Percentiles rank a stretch among this genome's conserved stretches.
phyloP scores from a whole-genome alignment of 2,329 filamentous ascomycete species.

The Aspergillus glaucus region DNA sequence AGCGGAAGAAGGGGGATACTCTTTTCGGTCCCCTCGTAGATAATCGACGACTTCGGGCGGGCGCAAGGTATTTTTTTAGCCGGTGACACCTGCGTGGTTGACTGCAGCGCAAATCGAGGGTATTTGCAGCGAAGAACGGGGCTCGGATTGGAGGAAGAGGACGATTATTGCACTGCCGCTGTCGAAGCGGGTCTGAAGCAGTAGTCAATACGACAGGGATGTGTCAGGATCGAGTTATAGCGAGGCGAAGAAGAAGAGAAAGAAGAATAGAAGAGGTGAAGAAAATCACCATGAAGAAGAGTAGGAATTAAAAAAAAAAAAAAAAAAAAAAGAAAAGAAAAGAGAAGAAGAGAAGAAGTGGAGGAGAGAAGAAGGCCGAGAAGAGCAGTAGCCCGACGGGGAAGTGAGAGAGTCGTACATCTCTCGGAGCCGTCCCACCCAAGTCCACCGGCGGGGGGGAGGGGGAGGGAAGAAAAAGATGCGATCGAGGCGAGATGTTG shows the following conservation, averaged over 20 bases:
- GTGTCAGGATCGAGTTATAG: background rate
- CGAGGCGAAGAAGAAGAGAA: conserved; percentile 1
- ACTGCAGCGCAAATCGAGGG: background rate
- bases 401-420: background rate
- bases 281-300: background rate
- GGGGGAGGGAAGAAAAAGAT: background rate
- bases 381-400: background rate
- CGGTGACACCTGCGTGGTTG: background rate
- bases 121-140: background rate
- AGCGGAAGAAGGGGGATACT: conserved; percentile 1
- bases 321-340: background rate
- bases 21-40: background rate
- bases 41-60: background rate
- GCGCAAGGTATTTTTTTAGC: background rate
- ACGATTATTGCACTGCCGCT: background rate
- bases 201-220: background rate
- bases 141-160: background rate
- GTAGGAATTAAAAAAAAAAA: background rate
- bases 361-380: background rate
- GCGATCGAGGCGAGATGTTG: background rate
- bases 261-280: background rate
- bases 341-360: background rate
- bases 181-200: conserved; percentile 1
- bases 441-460: background rate
- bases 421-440: background rate